Evolutionary conservation across 352 stramenopile genomes (phyloP).

Genomic region (Phytophthora fragariaefolia): DNA sequence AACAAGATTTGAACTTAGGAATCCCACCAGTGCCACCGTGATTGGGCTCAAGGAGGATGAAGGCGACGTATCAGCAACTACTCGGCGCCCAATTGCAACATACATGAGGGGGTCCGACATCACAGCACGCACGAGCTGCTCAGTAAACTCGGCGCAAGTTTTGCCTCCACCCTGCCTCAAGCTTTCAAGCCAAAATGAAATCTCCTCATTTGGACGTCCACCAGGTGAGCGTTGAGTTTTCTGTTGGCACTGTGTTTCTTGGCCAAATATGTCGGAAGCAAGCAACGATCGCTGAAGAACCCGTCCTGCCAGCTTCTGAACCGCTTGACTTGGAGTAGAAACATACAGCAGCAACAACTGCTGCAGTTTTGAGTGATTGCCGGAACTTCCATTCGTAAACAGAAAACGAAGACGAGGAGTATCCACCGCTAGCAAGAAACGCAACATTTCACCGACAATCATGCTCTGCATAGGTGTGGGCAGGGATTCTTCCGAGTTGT

Average conservation of each 20-base stretch:
- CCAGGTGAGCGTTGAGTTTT: neutral
- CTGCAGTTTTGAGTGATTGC: conserved; percentile 57
- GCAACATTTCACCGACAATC: conserved; percentile 76
- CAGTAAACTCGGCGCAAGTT: conserved; percentile 51
- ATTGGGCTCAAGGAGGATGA: conserved; percentile 49
- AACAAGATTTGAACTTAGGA: conserved; percentile 38
- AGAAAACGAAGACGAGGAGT: conserved; percentile 65
- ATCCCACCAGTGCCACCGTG: conserved; percentile 57
- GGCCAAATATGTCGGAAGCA: conserved; percentile 65
- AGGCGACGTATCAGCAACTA: conserved; percentile 13
- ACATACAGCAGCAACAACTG: conserved; percentile 73
- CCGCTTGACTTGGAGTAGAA: conserved; percentile 37
- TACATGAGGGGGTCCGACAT: conserved; percentile 60
- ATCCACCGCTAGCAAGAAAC: conserved; percentile 70
- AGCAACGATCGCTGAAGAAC: conserved; percentile 68
- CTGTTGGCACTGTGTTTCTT: conserved; percentile 15
- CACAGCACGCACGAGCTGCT: conserved; percentile 51
- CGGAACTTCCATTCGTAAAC: conserved; percentile 26
- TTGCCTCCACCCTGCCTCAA: conserved; percentile 43
- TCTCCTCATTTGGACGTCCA: conserved; percentile 55
- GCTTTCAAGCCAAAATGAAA: conserved; percentile 71
- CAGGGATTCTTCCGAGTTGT: conserved; percentile 4
- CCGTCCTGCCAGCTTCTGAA: conserved; percentile 48
- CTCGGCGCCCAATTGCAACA: conserved; percentile 36
- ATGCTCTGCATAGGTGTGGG: conserved; percentile 49